Conservation (phyloP, 306 rosid species). For the Medicago truncatula region DNA sequence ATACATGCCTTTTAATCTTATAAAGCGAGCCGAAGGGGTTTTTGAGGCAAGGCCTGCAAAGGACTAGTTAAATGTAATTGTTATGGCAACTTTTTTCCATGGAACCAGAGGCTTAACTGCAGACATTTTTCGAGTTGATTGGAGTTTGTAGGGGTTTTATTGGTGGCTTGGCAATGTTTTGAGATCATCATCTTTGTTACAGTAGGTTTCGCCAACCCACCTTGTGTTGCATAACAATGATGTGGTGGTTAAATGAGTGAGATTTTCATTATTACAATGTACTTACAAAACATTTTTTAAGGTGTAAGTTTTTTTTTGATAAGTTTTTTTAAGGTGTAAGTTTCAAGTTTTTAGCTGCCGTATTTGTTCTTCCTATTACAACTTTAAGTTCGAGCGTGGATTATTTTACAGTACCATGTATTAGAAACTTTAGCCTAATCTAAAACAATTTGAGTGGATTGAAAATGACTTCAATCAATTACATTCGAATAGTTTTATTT, state of each 20-base stretch:
- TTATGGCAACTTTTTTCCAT: conserved; percentile 34
- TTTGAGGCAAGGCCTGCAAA: conserved; percentile 65
- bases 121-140: conserved; percentile 50
- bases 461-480: neutral
- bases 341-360: conserved; percentile 2
- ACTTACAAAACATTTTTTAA: conserved; percentile 34
- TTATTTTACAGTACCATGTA: neutral
- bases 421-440: conserved; percentile 19
- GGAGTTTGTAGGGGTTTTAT: conserved; percentile 40
- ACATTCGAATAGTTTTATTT: neutral
- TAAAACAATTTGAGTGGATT: neutral
- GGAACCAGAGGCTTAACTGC: conserved; percentile 35
- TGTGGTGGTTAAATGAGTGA: conserved; percentile 40
- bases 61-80: conserved; percentile 47
- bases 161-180: conserved; percentile 42
- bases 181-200: conserved; percentile 43
- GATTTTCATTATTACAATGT: conserved; percentile 40
- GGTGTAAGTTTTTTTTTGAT: conserved; percentile 22
- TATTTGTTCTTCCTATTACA: conserved; percentile 27
- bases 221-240: conserved; percentile 57
- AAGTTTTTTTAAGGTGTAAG: conserved; percentile 31
- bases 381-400: conserved; percentile 18
- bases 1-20: conserved; percentile 77
- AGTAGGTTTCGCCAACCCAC: conserved; percentile 44
- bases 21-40: conserved; percentile 74